Evolutionary conservation across 192 early-diverging fungal species (phyloP).

Genomic region (Nowakowskiella sp.): DNA sequence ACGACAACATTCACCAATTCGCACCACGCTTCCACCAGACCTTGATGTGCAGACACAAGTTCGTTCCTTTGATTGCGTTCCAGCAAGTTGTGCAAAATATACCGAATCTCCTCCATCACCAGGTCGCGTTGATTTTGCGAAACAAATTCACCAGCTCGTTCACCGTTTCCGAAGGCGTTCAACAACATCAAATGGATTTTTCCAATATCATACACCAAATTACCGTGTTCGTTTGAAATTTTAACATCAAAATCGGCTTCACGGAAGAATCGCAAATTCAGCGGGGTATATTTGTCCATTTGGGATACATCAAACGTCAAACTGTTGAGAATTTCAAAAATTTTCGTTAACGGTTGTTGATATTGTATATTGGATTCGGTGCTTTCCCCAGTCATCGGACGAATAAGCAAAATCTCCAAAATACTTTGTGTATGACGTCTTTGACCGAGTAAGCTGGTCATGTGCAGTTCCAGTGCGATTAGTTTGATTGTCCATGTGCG

Average conservation of each 20-base stretch:
- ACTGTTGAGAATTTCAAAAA: conserved; percentile 63
- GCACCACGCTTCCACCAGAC: conserved; percentile 73
- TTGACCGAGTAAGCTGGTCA: conserved; percentile 35
- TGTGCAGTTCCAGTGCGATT: conserved; percentile 81
- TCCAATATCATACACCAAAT: conserved; percentile 60
- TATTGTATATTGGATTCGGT: conserved; percentile 10
- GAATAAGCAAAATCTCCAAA: conserved; percentile 39
- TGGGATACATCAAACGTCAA: conserved; percentile 49
- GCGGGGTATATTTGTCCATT: conserved; percentile 1
- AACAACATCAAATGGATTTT: conserved; percentile 55
- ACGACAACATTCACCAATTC: conserved; percentile 69
- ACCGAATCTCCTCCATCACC: conserved; percentile 47
- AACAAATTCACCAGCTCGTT: conserved; percentile 36
- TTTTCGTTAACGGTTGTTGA: conserved; percentile 63
- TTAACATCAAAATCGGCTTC: conserved; percentile 42
- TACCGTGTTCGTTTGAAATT: conserved; percentile 46
- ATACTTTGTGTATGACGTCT: conserved; percentile 35
- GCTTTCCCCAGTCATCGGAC: conserved; percentile 8
- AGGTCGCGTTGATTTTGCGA: conserved; percentile 34
- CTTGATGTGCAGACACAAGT: conserved; percentile 56
- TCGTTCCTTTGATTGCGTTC: conserved; percentile 67
- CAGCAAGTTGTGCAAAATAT: conserved; percentile 55
- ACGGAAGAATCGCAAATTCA: conserved; percentile 31
- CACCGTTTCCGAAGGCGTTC: conserved; percentile 30
- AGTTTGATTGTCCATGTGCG: conserved; percentile 85